Conservation (phyloP, 768 basidiomycete species). For the Tubosaeta brunneosetosa region DNA sequence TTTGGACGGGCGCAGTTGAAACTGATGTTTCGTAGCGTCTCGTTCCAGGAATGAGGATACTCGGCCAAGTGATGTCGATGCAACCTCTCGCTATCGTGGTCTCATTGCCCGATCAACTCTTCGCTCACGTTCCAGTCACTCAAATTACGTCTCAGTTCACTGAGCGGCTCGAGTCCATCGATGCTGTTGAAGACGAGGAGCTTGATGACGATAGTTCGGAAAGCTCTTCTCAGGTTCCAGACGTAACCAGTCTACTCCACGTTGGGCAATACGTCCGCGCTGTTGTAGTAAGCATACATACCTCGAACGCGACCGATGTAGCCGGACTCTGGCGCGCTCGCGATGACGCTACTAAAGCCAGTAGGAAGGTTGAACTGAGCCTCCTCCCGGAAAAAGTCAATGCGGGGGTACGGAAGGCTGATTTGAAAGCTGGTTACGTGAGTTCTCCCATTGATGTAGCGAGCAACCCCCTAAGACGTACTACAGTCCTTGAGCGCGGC, state of each 20-base stretch:
- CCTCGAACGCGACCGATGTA: slow-evolving; percentile 58
- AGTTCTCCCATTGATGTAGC: slow-evolving; percentile 32
- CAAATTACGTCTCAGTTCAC: slow-evolving; percentile 83
- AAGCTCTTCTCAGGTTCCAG: slow-evolving; percentile 45
- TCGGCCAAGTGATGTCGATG: slow-evolving; percentile 83
- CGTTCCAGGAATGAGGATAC: slow-evolving; percentile 75
- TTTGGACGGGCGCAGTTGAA: background rate
- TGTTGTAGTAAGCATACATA: slow-evolving; percentile 64
- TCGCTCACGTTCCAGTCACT: slow-evolving; percentile 92
- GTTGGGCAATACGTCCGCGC: slow-evolving; percentile 86
- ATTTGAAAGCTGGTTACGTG: slow-evolving; percentile 72
- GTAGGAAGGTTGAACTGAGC: slow-evolving; percentile 80
- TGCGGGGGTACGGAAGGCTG: slow-evolving; percentile 68
- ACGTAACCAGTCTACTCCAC: slow-evolving; percentile 68
- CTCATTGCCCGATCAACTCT: slow-evolving; percentile 93
- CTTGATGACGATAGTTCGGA: slow-evolving; percentile 43
- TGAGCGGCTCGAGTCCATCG: slow-evolving; percentile 57
- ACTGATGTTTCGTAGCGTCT: slow-evolving; percentile 52
- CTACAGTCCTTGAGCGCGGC: slow-evolving; percentile 68
- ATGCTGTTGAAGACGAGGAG: slow-evolving; percentile 42
- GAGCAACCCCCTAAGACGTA: background rate
- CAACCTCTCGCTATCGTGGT: slow-evolving; percentile 86
- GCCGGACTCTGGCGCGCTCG: slow-evolving; percentile 56
- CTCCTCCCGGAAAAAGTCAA: slow-evolving; percentile 84
- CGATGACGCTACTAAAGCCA: slow-evolving; percentile 63